These are phyloP conservation scores for Vachellia collinsii DNA, from an alignment of 306 rosid genomes.

Conservation along the genomic window DNA sequence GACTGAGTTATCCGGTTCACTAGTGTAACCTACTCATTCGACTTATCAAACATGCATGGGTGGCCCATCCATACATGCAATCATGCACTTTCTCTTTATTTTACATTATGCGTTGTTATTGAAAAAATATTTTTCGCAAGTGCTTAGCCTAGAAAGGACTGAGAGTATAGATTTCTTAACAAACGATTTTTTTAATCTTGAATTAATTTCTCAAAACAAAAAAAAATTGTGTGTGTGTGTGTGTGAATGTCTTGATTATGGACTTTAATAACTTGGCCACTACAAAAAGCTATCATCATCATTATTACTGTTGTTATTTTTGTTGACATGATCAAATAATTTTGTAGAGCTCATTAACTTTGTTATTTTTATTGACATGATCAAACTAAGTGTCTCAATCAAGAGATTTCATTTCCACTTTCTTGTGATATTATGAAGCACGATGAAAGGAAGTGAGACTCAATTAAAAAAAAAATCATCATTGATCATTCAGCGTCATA, in stretches of 20 bases:
- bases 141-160: too few relatives aligned
- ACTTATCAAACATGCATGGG: too few relatives aligned
- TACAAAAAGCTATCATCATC: background rate
- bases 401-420: background rate
- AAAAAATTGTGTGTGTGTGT: background rate
- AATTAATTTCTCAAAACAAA: background rate
- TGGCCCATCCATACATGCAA: too few relatives aligned
- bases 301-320: background rate
- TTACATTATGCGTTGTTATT: too few relatives aligned
- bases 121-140: too few relatives aligned
- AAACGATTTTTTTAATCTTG: background rate
- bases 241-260: background rate
- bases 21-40: too few relatives aligned
- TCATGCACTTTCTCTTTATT: too few relatives aligned
- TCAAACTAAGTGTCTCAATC: background rate
- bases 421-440: background rate
- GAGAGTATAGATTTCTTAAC: background rate
- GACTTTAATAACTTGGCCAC: background rate
- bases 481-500: too few relatives aligned
- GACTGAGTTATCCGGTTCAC: too few relatives aligned
- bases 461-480: too few relatives aligned
- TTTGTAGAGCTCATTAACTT: background rate
- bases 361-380: background rate
- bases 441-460: background rate
- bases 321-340: background rate